These are phyloP conservation scores for Fraxinus baroniana DNA, from an alignment of 305 asterid species.

Conservation along the genomic window DNA sequence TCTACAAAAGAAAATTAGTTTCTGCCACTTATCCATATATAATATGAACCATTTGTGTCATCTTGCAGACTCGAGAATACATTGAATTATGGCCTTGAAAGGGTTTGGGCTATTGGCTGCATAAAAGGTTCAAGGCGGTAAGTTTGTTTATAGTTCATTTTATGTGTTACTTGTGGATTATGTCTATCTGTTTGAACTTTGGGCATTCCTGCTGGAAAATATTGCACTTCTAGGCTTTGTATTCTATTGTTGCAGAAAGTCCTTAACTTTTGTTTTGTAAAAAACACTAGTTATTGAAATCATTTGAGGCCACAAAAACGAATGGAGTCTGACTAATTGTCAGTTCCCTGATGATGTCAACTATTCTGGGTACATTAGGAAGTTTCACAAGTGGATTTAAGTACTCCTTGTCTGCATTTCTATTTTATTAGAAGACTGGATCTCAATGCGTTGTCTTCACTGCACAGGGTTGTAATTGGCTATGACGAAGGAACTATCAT, in stretches of 20 bases:
- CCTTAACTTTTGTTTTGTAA: conserved; percentile 8
- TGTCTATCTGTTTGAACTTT: conserved; percentile 14
- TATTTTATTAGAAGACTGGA: neutral
- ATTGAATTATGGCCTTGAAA: conserved; percentile 60
- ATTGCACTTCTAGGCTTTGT: neutral
- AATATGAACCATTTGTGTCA: conserved; percentile 23
- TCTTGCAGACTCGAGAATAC: conserved; percentile 60
- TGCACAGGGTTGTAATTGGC: conserved; percentile 23
- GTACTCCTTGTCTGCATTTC: neutral
- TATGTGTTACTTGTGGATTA: conserved; percentile 16
- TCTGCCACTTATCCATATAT: conserved; percentile 4
- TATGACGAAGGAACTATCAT: conserved; percentile 26
- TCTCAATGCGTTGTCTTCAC: neutral
- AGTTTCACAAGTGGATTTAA: neutral
- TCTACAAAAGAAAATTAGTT: neutral
- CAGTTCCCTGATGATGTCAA: neutral
- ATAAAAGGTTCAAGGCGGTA: conserved; percentile 61
- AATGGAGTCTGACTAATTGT: neutral
- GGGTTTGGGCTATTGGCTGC: conserved; percentile 68
- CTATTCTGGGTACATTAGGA: neutral
- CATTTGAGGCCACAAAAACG: neutral
- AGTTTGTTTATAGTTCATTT: conserved; percentile 26
- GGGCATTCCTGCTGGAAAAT: neutral
- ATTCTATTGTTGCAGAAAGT: conserved; percentile 1
- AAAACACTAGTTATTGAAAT: conserved; percentile 2